These are phyloP conservation scores for Trichoderma asperelloides DNA, from an alignment of 495 filamentous ascomycete genomes.

Conservation along the genomic window DNA sequence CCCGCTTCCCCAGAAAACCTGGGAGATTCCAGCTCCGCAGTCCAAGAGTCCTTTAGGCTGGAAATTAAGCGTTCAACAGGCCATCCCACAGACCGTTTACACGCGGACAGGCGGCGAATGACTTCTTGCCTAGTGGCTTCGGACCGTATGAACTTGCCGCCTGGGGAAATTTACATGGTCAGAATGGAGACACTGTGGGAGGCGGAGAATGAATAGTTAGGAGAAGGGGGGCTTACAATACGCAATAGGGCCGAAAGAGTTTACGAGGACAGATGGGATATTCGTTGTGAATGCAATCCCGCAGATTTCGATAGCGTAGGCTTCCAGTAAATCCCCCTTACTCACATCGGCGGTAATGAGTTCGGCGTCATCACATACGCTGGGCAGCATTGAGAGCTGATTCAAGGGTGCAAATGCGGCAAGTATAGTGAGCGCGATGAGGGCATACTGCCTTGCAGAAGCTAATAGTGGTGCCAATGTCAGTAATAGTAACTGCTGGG, in stretches of 20 bases:
- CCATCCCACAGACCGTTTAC: constrained; percentile 20
- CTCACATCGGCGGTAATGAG: background rate
- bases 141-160: constrained; percentile 17
- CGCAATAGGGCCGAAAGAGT: constrained; percentile 30
- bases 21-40: background rate
- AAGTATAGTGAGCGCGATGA: background rate
- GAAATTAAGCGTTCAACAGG: constrained; percentile 18
- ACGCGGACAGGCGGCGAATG: constrained; percentile 12
- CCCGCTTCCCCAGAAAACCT: constrained; percentile 5
- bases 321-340: constrained; percentile 17
- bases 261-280: constrained; percentile 26
- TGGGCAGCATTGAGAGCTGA: background rate
- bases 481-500: background rate
- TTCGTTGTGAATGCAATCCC: constrained; percentile 28
- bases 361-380: background rate
- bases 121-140: constrained; percentile 18
- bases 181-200: background rate
- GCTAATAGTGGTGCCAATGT: background rate
- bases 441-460: background rate
- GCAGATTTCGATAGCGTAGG: constrained; percentile 22
- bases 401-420: background rate
- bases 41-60: constrained; percentile 15
- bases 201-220: background rate
- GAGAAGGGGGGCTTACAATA: constrained; percentile 21
- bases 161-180: background rate